Percentiles rank a stretch among this genome's conserved stretches.
phyloP scores from a whole-genome alignment of 176 grass and related monocot genomes.

The Avena atlantica region DNA sequence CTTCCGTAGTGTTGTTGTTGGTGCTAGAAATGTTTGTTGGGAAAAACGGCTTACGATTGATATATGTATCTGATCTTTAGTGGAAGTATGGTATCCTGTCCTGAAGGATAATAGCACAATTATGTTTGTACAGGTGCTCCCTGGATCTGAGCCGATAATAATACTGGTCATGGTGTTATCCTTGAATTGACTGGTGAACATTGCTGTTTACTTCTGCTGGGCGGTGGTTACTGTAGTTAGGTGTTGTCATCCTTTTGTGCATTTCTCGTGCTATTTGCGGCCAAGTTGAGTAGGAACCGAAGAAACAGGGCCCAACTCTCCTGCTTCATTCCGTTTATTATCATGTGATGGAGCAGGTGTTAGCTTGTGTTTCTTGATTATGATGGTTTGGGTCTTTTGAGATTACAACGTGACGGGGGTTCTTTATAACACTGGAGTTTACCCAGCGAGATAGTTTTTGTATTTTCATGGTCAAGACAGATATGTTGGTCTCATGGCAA shows the following conservation, averaged over 20 bases:
- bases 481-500: neutral
- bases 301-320: neutral
- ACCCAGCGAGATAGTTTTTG: neutral
- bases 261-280: neutral
- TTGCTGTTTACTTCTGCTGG: neutral
- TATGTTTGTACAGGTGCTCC: neutral
- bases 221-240: neutral
- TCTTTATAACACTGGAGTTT: slow-evolving; percentile 11
- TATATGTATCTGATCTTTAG: slow-evolving; percentile 16
- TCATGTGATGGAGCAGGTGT: neutral
- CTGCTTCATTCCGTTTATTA: slow-evolving; percentile 1
- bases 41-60: neutral
- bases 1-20: neutral
- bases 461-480: neutral
- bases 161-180: neutral
- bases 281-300: neutral
- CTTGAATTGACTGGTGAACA: neutral
- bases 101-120: neutral
- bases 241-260: neutral
- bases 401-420: neutral
- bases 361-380: neutral
- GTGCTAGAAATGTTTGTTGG: neutral
- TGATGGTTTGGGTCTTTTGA: neutral
- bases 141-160: slow-evolving; percentile 23
- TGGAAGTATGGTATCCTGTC: neutral